Conservation (phyloP, 805 yeast genomes). For the Maudiozyma barnettii region DNA sequence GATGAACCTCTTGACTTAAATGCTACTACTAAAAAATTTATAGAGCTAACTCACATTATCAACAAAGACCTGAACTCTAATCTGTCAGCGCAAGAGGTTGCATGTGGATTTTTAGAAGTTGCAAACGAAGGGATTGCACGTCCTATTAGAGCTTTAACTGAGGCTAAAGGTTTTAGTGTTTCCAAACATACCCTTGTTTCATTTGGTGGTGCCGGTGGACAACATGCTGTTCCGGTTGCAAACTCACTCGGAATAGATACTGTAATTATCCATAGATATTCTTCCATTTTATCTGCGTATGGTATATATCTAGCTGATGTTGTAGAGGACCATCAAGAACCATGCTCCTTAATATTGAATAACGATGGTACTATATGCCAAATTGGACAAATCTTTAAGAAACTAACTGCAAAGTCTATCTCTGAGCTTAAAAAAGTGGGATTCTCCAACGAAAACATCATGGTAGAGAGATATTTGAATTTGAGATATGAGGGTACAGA, state of each 20-base stretch:
- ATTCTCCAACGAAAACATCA: constrained; percentile 36
- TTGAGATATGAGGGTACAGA: constrained; percentile 86
- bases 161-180: constrained; percentile 67
- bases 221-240: constrained; percentile 75
- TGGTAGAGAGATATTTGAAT: constrained; percentile 58
- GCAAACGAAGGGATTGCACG: constrained; percentile 89
- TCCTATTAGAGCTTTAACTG: constrained; percentile 77
- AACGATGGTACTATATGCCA: constrained; percentile 19
- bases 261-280: constrained; percentile 68
- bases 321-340: constrained; percentile 70
- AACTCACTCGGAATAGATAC: constrained; percentile 55
- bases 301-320: constrained; percentile 85
- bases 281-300: constrained; percentile 77
- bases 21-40: constrained; percentile 41
- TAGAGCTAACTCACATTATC: constrained; percentile 44
- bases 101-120: constrained; percentile 70
- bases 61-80: constrained; percentile 35
- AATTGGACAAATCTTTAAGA: constrained; percentile 38
- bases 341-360: constrained; percentile 42
- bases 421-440: constrained; percentile 44
- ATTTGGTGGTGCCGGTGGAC: constrained; percentile 94
- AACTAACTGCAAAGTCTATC: constrained; percentile 36
- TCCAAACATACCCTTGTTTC: constrained; percentile 64
- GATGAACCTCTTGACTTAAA: constrained; percentile 57
- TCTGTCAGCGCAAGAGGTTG: constrained; percentile 57